Evolutionary conservation across 164 flowering plant genomes (phyloP), one percentile per base, ranked within the genome.

Genomic region (Amborella trichopoda): DNA sequence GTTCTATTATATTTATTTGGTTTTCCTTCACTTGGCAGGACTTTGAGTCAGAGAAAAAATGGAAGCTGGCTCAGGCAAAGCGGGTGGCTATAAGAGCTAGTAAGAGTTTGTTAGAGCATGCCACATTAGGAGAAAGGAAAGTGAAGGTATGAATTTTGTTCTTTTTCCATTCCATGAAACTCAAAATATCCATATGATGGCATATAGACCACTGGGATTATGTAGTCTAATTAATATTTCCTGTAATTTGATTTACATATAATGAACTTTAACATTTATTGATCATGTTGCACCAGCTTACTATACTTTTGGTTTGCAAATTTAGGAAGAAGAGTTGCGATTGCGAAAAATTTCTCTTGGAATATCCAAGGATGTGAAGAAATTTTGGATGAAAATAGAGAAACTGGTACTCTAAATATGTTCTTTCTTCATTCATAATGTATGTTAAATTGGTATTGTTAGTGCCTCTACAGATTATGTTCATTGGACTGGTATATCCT

Each of bases 21-120:
- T 48, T 17, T 44, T 23, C 36, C 53, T 32, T 30, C 53, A 49
- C 14, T 24, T 69, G 33, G 26, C 73, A 93, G 99, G 99, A 93
- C 68, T 93, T 93, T 61, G 99, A 93, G 68, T 69, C 95, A 21
- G 99, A 93, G 68, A 79, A 95, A 61, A 93, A 93, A 69, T 93
- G 95, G 94, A 88, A 93, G 57, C 50, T 88, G 56, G 75, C 84
- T 43, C 91, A 64, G 65, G 99, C 99, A 50, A 93, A 81, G 70
- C 88, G 72, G 68, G 95, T 93, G 61, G 91, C 99, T 36, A 57
- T 83, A 49, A 73, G 73, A 70, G 94, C 96, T 46, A 88, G 96
- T 81, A 93, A 78, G 66, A 84, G 82, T 61, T 69, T 70, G 78
- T 38, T 85, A 54, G 99, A 93, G 65, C 99, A 78, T 56, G 89